Base-by-base conservation (phyloP, 768 basidiomycete species). In the Leccinum subtestaceum region DNA sequence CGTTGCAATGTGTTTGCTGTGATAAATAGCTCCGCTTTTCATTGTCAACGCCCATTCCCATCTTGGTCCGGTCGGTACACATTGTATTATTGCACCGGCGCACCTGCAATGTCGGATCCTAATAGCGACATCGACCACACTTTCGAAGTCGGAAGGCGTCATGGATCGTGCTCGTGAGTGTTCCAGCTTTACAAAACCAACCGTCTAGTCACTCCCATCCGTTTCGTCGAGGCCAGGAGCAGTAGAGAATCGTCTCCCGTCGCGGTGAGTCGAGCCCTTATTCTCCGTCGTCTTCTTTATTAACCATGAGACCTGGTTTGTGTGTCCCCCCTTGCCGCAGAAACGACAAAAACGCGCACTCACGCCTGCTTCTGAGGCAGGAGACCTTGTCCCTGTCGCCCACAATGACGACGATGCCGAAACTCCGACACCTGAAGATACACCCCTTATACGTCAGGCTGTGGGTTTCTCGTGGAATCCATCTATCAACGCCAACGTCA, bases 381-480 rank as follows among this genome's bases (percentile, higher is more conserved):
- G 66, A 12, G 72, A 78, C 59, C 62, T 73, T 36, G 76, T 78
- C 34, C 76, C 77, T 57, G 71, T 74, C 9, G 67, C 74, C 25
- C 75, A 70, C 43, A 72, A 78, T 53, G 78, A 79, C 61, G 78
- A 79, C 61, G 63, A 67, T 52, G 27, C 48, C 19, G 79, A 81
- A 59, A 77, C 80, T 11, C 80, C 83, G 59, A 80, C 81, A 45
- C 80, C 80, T 47, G 70, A 68, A 60, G 65, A 53, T 13, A 74
- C 75, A 6, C 86, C 86, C 38, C 67, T 87, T 29, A 78, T 87
- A 62, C 80, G 86, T 51, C 80, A 85, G 66, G 76, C 83, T n/a
- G 72, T 87, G 40, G 86, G 75, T 21, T 87, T 86, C 64, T 69
- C 76, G 49, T 77, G 73, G 72, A 57, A 65, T 19, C 67, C 67